Evolutionary conservation across 176 grass and related monocot genomes (phyloP).

Genomic region (Metroxylon sagu): DNA sequence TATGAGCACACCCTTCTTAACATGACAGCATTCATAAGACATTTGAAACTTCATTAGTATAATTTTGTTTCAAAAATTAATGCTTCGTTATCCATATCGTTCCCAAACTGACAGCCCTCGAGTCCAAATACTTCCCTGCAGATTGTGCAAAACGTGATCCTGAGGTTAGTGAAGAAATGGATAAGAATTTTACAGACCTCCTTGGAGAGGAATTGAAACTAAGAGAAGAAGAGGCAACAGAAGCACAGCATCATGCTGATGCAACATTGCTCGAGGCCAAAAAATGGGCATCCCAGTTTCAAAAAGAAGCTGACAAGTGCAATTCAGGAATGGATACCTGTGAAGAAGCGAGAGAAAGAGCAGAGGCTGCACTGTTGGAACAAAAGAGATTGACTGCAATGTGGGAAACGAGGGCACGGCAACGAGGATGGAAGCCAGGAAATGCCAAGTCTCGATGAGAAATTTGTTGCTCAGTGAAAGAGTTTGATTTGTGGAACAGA

Average conservation of each 20-base stretch:
- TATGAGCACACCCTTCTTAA: too few relatives aligned
- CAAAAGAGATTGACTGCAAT: slow-evolving; percentile 69
- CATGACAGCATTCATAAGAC: too few relatives aligned
- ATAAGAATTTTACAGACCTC: slow-evolving; percentile 72
- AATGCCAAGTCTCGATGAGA: slow-evolving; percentile 22
- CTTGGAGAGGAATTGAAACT: slow-evolving; percentile 76
- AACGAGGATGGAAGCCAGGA: slow-evolving; percentile 53
- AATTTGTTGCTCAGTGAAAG: neutral
- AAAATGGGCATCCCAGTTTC: slow-evolving; percentile 87
- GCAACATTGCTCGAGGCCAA: slow-evolving; percentile 79
- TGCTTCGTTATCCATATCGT: too few relatives aligned
- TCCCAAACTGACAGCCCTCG: too few relatives aligned
- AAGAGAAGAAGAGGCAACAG: slow-evolving; percentile 65
- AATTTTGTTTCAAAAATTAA: too few relatives aligned
- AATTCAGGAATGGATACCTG: slow-evolving; percentile 97
- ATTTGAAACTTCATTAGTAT: too few relatives aligned
- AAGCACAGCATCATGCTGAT: slow-evolving; percentile 72
- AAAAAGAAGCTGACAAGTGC: slow-evolving; percentile 98
- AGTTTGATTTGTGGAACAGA: too few relatives aligned
- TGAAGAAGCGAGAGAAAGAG: slow-evolving; percentile 84
- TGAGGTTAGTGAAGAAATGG: slow-evolving; percentile 62
- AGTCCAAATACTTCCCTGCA: slow-evolving; percentile 17
- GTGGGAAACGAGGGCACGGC: slow-evolving; percentile 72
- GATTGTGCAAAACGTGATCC: slow-evolving; percentile 67
- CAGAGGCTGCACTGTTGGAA: slow-evolving; percentile 33